phyloP scores from a whole-genome alignment of 179 eudicot genomes.

The Silene noctiflora region DNA sequence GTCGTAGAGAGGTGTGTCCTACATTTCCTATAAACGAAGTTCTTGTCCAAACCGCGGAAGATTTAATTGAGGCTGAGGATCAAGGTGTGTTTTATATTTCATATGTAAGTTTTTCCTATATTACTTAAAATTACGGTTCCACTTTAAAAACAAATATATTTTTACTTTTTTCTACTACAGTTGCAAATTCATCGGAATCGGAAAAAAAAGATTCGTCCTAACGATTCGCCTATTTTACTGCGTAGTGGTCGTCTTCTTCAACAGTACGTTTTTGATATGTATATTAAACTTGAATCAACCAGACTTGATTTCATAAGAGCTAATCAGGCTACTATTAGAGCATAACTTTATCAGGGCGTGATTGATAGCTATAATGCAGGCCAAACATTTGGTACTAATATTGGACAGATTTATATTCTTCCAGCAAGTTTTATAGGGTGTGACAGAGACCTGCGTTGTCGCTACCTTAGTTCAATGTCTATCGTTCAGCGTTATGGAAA shows the following conservation, averaged over 20 bases:
- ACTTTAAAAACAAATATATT: not conserved
- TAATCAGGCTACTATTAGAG: no score
- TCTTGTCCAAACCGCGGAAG: not conserved
- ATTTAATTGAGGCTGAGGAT: not conserved
- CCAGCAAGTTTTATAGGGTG: not conserved
- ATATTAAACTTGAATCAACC: no score
- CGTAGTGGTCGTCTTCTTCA: not conserved
- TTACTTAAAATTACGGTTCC: no score
- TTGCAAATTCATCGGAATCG: not conserved
- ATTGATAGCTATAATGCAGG: not conserved
- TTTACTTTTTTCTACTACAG: not conserved
- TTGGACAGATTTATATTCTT: not conserved
- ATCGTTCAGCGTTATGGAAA: slow-evolving; percentile 6
- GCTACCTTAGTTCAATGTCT: slow-evolving; percentile 21
- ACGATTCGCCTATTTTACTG: not conserved
- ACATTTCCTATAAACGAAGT: not conserved
- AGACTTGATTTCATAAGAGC: no score
- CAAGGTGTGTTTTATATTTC: not conserved
- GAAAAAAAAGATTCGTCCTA: not conserved
- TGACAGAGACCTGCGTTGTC: not conserved
- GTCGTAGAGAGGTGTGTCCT: not conserved
- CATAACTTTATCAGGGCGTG: not conserved
- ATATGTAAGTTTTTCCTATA: no score
- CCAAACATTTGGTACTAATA: not conserved
- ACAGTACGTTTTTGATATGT: not conserved